Base-by-base conservation (phyloP, 2,329 filamentous ascomycete species). In the Fusarium nanum region DNA sequence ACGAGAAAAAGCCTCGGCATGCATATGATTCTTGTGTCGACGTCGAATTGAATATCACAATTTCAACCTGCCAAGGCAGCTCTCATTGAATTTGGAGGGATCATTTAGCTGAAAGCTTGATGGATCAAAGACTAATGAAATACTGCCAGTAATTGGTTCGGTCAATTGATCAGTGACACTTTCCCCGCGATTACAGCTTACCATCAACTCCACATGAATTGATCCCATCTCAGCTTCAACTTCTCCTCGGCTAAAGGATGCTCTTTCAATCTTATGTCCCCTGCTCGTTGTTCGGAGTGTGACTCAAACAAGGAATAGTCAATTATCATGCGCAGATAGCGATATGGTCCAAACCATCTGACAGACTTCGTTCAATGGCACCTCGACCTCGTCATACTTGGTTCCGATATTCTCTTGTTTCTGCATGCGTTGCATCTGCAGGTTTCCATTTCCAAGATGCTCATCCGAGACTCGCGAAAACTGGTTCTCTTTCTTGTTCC, bases 381-480 rank as follows among this genome's bases (percentile, higher is more conserved):
- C 56, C 30, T 46, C 34, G 20, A 20, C 32, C 46, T 52, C 32
- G 23, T 34, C 40, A 52, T 50, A 56, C 37, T 42, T 53, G 49
- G 49, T 41, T 49, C 48, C 57, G 42, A 58, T 46, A 27, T 22
- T 49, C 50, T n/a, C 13, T 53, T 5, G 44, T 28, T 40, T 59
- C 12, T 23, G 27, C 32, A 47, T 20, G 8, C 37, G 20, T 16
- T 23, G n/a, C 42, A 47, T n/a, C 12, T 45, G 18, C n/a, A 52
- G 10, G 16, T 27, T 47, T 44, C 13, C 42, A 11, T 12, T 34
- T 48, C 46, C 72, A 70, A 52, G 37, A 81, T 81, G 79, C 59
- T 81, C 34, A 70, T 76, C 25, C 73, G 75, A 49, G 78, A 81
- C 53, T 60, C 77, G 25, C 76, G 73, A 67, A 77, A 78, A 6